Conservation (phyloP, 306 rosid genomes). For the Luffa acutangula region DNA sequence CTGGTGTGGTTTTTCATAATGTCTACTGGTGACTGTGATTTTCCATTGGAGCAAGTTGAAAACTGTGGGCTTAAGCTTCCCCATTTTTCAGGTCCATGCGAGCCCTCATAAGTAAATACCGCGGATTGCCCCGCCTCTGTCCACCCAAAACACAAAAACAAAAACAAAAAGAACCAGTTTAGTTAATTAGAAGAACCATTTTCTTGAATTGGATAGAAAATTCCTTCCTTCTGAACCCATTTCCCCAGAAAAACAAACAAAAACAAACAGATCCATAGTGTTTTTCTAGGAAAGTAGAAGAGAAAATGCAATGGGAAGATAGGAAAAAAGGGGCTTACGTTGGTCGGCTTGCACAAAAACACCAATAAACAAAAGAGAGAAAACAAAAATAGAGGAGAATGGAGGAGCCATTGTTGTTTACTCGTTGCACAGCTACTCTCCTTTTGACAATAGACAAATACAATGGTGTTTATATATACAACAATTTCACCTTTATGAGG, state of each 20-base stretch:
- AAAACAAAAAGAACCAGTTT: background rate
- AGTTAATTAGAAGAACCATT: background rate
- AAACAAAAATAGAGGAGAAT: background rate
- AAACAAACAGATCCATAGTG: background rate
- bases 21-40: constrained; percentile 60
- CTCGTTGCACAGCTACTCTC: background rate
- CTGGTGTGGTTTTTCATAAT: constrained; percentile 13
- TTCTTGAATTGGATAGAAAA: background rate
- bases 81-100: constrained; percentile 55
- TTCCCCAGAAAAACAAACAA: background rate
- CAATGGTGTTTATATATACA: background rate
- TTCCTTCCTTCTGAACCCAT: background rate
- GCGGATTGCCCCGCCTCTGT: background rate
- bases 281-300: background rate
- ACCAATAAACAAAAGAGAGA: background rate
- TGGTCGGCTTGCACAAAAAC: background rate
- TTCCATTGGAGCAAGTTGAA: constrained; percentile 47
- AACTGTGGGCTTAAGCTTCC: constrained; percentile 47
- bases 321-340: background rate
- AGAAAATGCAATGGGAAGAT: background rate
- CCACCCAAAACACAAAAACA: background rate
- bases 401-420: constrained; percentile 3
- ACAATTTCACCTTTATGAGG: background rate
- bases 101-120: constrained; percentile 42
- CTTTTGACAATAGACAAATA: background rate